Conservation (phyloP, 2,329 filamentous ascomycete genomes). For the Aureobasidium uvarum region DNA sequence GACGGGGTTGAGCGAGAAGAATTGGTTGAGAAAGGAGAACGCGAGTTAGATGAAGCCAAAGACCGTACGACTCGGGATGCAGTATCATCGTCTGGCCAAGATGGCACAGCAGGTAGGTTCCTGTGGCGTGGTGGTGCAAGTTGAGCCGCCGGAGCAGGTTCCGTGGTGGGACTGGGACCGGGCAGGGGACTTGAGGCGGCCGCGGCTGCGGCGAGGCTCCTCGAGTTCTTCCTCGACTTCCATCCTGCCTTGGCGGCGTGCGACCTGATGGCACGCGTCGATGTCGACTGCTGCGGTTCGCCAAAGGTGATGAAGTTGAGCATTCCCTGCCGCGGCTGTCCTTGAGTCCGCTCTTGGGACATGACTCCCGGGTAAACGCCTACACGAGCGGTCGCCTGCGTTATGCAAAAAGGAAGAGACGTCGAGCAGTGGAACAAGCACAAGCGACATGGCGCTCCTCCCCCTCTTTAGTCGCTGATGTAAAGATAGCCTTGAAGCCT, state of each 20-base stretch:
- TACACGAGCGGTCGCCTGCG: background rate
- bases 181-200: background rate
- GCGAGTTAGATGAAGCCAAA: background rate
- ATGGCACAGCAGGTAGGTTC: slow-evolving; percentile 5
- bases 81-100: background rate
- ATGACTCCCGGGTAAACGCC: background rate
- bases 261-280: slow-evolving; percentile 10
- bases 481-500: background rate
- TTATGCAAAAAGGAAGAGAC: background rate
- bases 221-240: slow-evolving; percentile 19
- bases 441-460: slow-evolving; percentile 12
- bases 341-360: background rate
- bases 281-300: slow-evolving; percentile 6
- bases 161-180: slow-evolving; percentile 2
- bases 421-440: background rate
- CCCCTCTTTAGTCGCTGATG: slow-evolving; percentile 12
- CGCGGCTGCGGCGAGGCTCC: background rate
- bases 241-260: slow-evolving; percentile 17
- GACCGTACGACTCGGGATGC: background rate
- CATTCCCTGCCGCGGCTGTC: background rate
- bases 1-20: background rate
- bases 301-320: slow-evolving; percentile 21
- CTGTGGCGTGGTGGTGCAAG: background rate
- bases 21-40: background rate
- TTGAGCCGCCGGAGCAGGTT: slow-evolving; percentile 3